These are phyloP conservation scores for Chaetomium tenue DNA, from an alignment of 495 filamentous ascomycete genomes.

Conservation along the genomic window DNA sequence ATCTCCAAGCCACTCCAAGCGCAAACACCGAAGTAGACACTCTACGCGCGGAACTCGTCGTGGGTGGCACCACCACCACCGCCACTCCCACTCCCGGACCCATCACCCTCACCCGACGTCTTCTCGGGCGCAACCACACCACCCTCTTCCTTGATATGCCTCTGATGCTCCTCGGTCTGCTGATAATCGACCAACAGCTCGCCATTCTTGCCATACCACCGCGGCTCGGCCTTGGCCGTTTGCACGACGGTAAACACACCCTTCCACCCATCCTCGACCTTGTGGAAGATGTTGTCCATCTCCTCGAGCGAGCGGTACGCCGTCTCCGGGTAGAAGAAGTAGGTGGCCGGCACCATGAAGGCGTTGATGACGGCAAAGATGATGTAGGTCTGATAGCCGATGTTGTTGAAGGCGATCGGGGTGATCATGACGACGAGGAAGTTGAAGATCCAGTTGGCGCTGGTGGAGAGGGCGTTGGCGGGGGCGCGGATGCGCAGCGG, in stretches of 20 bases:
- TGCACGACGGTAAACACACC: slow-evolving; percentile 71
- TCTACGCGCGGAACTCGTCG: background rate
- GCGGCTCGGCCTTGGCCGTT: slow-evolving; percentile 58
- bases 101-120: background rate
- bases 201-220: slow-evolving; percentile 16
- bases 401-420: slow-evolving; percentile 65
- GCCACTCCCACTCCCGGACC: slow-evolving; percentile 1
- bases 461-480: slow-evolving; percentile 52
- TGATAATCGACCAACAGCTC: slow-evolving; percentile 15
- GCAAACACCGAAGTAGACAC: too few species aligned
- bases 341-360: slow-evolving; percentile 68
- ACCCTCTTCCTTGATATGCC: background rate
- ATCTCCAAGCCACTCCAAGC: background rate
- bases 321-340: slow-evolving; percentile 75
- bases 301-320: slow-evolving; percentile 69
- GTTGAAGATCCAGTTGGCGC: slow-evolving; percentile 57
- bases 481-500: slow-evolving; percentile 11
- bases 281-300: slow-evolving; percentile 75
- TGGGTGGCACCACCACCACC: background rate
- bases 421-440: slow-evolving; percentile 80
- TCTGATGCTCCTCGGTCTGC: slow-evolving; percentile 4
- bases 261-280: slow-evolving; percentile 61
- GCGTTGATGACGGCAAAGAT: slow-evolving; percentile 74
- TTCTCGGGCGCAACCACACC: background rate
- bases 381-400: slow-evolving; percentile 72